Base-by-base conservation (phyloP, 257 asterid genomes). In the Eucommia ulmoides region DNA sequence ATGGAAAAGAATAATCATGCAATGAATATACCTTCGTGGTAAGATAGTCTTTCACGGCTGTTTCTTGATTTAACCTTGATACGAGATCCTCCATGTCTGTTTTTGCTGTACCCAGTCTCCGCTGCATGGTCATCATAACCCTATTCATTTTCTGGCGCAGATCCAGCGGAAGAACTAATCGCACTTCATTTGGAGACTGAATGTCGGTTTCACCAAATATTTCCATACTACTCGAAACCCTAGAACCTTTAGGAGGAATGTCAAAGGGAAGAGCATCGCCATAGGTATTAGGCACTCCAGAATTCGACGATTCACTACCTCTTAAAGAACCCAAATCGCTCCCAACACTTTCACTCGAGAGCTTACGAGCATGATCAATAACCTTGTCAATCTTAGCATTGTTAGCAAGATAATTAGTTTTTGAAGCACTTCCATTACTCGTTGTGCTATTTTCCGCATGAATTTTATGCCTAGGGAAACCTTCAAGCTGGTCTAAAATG, bases 51-150 rank as follows among this genome's bases (percentile, higher is more conserved):
- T 91, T 91, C 69, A 79, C 93, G 53, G 96, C 82, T 56, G 74
- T 72, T 78, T 91, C 99, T 66, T 86, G 99, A 69, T 86, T 77
- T 80, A 91, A 75, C 70, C 99, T 79, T 5, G 96, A 83, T 52
- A 85, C 74, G 51, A 91, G 95, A 86, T 91, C 96, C 82, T 91
- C 99, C 96, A 86, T 91, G 65, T 91, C 99, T 47, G 94, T 81
- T 72, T 75, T 91, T 50, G 99, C 81, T 22, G 93, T 77, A 25
- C 62, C 62, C 71, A 91, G 71, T 67, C 93, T 74, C 68, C 81
- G 77, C 66, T 91, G 92, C 91, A 81, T 56, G 46, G 81, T 77
- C 22, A 60, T 56, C 38, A 91, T 87, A 49, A 75, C 67, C 62
- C 84, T 70, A 58, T 76, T 81, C 92, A 83, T 53, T 69, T 79